These are phyloP conservation scores for Pichia thaimueangensis DNA, from an alignment of 805 yeast species.

Conservation along the genomic window DNA sequence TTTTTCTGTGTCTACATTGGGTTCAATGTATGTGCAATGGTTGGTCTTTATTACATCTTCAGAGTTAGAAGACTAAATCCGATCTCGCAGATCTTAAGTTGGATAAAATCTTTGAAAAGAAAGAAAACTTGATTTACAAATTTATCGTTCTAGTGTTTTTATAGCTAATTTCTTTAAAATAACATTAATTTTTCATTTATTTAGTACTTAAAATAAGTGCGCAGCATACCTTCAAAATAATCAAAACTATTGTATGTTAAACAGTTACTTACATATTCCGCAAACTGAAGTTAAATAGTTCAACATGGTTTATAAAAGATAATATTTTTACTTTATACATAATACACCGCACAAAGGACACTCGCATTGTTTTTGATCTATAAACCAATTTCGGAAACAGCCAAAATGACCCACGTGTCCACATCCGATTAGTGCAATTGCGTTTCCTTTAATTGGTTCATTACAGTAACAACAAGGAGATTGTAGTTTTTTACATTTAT, in stretches of 20 bases:
- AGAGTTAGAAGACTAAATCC: slow-evolving; percentile 23
- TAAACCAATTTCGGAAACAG: slow-evolving; percentile 74
- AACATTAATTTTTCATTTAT: too few relatives aligned
- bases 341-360: slow-evolving; percentile 74
- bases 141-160: too few relatives aligned
- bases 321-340: slow-evolving; percentile 2
- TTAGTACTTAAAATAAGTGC: too few relatives aligned
- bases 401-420: slow-evolving; percentile 86
- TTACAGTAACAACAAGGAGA: slow-evolving; percentile 75
- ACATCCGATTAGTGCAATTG: slow-evolving; percentile 56
- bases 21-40: slow-evolving; percentile 43
- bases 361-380: slow-evolving; percentile 52
- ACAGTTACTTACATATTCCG: too few relatives aligned
- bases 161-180: too few relatives aligned
- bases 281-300: too few relatives aligned
- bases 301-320: too few relatives aligned
- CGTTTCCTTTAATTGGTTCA: slow-evolving; percentile 67
- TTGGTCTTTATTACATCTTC: slow-evolving; percentile 29
- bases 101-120: background rate
- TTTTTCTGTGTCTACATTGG: slow-evolving; percentile 49
- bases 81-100: background rate
- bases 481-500: slow-evolving; percentile 51
- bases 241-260: too few relatives aligned
- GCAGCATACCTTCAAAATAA: too few relatives aligned
- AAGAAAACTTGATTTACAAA: background rate